Percentiles rank a stretch among this genome's conserved stretches.
phyloP scores from a whole-genome alignment of 106 monocot genomes.

The Alisma plantagoaquatica region DNA sequence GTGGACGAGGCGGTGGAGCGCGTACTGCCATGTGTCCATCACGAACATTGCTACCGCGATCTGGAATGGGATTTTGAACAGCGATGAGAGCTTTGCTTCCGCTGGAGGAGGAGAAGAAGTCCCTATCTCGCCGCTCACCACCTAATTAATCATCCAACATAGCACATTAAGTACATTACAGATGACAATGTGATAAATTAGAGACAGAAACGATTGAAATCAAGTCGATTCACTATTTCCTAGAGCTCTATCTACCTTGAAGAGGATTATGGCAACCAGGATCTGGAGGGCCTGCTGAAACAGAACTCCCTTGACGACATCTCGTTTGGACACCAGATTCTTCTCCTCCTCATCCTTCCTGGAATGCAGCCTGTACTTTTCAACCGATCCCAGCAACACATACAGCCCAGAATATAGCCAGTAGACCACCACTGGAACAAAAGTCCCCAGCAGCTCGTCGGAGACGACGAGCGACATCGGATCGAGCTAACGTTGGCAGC shows the following conservation, averaged over 20 bases:
- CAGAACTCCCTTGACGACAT: slow-evolving; percentile 53
- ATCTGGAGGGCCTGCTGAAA: slow-evolving; percentile 59
- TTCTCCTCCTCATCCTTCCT: slow-evolving; percentile 40
- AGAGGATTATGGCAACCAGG: slow-evolving; percentile 39
- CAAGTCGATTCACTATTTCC: neutral
- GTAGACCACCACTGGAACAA: slow-evolving; percentile 55
- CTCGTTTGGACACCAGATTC: slow-evolving; percentile 38
- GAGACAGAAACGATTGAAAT: neutral
- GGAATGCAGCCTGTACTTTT: slow-evolving; percentile 43
- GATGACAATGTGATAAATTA: neutral
- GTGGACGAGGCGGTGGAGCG: slow-evolving; percentile 48
- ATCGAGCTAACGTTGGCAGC: no score
- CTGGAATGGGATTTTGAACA: slow-evolving; percentile 4
- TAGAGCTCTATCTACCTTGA: slow-evolving; percentile 40
- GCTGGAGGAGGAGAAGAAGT: no score
- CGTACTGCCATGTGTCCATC: slow-evolving; percentile 46
- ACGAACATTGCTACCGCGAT: slow-evolving; percentile 24
- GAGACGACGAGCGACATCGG: slow-evolving; percentile 34
- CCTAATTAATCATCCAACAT: neutral
- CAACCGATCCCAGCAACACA: slow-evolving; percentile 23
- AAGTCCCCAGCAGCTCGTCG: slow-evolving; percentile 52
- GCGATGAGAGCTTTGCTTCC: neutral
- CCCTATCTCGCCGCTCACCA: neutral
- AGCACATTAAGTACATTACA: neutral
- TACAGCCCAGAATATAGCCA: slow-evolving; percentile 71